A percentile compares a stretch with the other conserved stretches of the same genome.
These are phyloP conservation scores for Hanseniaspora jakobsenii DNA, from an alignment of 805 yeast genomes.

Conservation along the genomic window DNA sequence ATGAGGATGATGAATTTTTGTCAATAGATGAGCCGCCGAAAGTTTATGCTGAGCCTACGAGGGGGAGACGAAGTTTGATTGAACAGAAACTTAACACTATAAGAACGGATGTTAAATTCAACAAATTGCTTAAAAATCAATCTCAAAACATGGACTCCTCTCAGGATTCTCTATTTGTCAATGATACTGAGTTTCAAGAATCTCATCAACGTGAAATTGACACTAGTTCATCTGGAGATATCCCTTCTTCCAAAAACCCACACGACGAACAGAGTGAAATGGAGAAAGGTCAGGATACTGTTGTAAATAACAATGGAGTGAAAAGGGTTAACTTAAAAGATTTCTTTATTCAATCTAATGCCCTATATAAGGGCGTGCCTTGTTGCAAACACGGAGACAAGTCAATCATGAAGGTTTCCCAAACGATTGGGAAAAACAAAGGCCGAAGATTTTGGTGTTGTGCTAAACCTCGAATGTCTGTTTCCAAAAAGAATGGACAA, in stretches of 20 bases:
- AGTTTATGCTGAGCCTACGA: no score
- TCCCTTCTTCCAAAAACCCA: not conserved
- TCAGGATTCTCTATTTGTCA: constrained; percentile 3
- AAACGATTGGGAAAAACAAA: constrained; percentile 30
- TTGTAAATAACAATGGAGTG: not conserved
- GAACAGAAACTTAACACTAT: constrained; percentile 10
- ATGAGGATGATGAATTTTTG: constrained; percentile 2
- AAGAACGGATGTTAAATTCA: constrained; percentile 3
- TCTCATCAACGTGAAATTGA: not conserved
- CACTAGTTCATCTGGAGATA: not conserved
- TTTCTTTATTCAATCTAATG: not conserved
- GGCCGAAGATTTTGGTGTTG: constrained; percentile 50
- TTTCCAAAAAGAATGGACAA: not conserved
- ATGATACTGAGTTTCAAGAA: not conserved
- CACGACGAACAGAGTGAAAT: not conserved
- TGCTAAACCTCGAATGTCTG: constrained; percentile 24
- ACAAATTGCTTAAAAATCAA: not conserved
- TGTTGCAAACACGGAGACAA: constrained; percentile 37
- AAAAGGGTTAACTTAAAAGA: constrained; percentile 1
- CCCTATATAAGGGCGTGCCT: constrained; percentile 29
- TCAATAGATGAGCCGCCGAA: no score
- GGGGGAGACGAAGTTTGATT: constrained; percentile 4
- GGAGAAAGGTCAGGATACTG: not conserved
- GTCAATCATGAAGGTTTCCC: constrained; percentile 38
- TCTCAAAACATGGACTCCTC: not conserved